phyloP scores from a whole-genome alignment of 805 yeast species.

The Kazachstania kunashirensis region DNA sequence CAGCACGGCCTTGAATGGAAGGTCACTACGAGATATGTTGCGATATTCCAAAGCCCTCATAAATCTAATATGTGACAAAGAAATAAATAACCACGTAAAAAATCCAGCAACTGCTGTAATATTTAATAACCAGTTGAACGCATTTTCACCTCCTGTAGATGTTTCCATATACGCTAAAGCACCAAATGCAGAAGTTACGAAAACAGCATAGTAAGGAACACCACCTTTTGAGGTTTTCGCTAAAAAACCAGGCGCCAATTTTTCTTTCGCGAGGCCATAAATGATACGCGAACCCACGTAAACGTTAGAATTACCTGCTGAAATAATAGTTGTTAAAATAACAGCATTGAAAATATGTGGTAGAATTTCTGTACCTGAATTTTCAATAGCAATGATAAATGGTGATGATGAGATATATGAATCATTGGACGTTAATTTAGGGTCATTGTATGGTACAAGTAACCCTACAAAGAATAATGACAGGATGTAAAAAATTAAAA shows the following conservation, averaged over 20 bases:
- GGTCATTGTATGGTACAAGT: slow-evolving; percentile 60
- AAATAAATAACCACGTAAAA: slow-evolving; percentile 61
- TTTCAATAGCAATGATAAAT: slow-evolving; percentile 59
- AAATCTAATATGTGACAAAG: slow-evolving; percentile 57
- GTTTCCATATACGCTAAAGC: slow-evolving; percentile 52
- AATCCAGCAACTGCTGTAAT: slow-evolving; percentile 72
- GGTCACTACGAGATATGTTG: slow-evolving; percentile 54
- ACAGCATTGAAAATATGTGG: slow-evolving; percentile 69
- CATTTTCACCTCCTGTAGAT: slow-evolving; percentile 43
- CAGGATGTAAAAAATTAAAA: slow-evolving; percentile 53
- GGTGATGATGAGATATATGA: slow-evolving; percentile 53
- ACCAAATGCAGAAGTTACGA: slow-evolving; percentile 52
- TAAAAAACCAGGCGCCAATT: slow-evolving; percentile 48
- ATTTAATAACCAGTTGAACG: slow-evolving; percentile 63
- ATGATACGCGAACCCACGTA: slow-evolving; percentile 63
- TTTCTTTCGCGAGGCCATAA: slow-evolving; percentile 52
- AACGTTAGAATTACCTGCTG: slow-evolving; percentile 73
- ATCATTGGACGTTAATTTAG: slow-evolving; percentile 32
- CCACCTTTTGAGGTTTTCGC: slow-evolving; percentile 42
- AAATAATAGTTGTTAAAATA: slow-evolving; percentile 52
- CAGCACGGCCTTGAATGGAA: slow-evolving; percentile 65
- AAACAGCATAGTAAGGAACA: slow-evolving; percentile 52
- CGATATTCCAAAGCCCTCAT: slow-evolving; percentile 54
- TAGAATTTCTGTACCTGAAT: slow-evolving; percentile 55
- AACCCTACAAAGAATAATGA: slow-evolving; percentile 62